A percentile compares a stretch with the other conserved stretches of the same genome.
These are phyloP conservation scores for Saccharomyces jurei DNA, from an alignment of 805 yeast genomes.

Conservation along the genomic window DNA sequence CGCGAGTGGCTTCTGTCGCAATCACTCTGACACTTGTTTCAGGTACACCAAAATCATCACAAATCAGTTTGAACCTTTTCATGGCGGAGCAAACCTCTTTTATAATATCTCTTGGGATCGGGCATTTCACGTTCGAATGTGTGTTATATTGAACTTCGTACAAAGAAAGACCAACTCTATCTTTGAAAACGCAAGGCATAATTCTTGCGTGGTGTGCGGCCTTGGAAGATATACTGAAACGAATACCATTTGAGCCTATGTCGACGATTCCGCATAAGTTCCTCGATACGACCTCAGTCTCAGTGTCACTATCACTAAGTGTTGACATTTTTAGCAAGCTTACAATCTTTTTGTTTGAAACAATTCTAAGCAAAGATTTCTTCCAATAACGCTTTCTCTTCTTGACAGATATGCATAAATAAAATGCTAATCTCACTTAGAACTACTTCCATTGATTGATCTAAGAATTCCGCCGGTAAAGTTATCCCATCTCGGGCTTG, in stretches of 20 bases:
- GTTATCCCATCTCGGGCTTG: background rate
- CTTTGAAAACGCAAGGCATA: constrained; percentile 72
- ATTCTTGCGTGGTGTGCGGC: constrained; percentile 65
- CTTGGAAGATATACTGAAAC: constrained; percentile 64
- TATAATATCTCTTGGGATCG: constrained; percentile 51
- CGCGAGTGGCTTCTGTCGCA: constrained; percentile 69
- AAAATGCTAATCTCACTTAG: background rate
- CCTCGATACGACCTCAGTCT: constrained; percentile 50
- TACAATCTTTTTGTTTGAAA: background rate
- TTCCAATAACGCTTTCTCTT: background rate
- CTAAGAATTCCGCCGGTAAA: background rate
- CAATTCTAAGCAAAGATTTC: background rate
- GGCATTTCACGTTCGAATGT: constrained; percentile 33
- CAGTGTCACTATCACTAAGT: constrained; percentile 29
- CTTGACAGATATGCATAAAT: background rate
- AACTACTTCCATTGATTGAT: background rate
- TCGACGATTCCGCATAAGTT: constrained; percentile 61
- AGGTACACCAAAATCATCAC: constrained; percentile 68
- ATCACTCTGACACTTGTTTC: constrained; percentile 53
- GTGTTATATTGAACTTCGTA: constrained; percentile 51
- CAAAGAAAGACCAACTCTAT: constrained; percentile 59
- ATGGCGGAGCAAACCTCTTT: constrained; percentile 54
- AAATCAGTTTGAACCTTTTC: constrained; percentile 58
- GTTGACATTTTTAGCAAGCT: constrained; percentile 16
- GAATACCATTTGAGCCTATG: constrained; percentile 68